These are phyloP conservation scores for Nicotiana otophora DNA, from an alignment of 257 asterid genomes.

Conservation along the genomic window DNA sequence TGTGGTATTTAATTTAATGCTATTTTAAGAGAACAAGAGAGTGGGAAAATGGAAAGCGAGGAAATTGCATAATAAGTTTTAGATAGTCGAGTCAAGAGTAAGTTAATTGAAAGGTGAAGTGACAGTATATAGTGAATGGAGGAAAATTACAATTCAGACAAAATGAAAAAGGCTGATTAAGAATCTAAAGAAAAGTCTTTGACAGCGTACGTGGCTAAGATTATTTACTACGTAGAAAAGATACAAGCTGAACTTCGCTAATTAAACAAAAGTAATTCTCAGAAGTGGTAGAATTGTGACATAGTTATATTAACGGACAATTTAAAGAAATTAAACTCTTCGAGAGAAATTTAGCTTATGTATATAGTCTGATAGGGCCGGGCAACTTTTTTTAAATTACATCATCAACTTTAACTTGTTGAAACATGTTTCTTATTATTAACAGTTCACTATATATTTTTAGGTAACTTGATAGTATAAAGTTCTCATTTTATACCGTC, in stretches of 20 bases:
- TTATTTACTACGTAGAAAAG: background rate
- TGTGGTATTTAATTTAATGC: no score
- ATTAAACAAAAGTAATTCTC: background rate
- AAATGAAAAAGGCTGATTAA: background rate
- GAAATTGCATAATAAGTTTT: background rate
- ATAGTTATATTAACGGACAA: rapidly evolving
- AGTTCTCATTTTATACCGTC: no score
- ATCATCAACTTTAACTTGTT: background rate
- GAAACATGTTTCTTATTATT: background rate
- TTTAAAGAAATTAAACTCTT: background rate
- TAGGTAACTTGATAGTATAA: background rate
- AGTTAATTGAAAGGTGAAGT: background rate
- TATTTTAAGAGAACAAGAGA: background rate
- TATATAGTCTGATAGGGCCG: background rate
- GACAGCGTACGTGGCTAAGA: background rate
- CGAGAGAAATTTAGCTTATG: background rate
- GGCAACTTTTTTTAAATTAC: no score
- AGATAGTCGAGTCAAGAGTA: background rate
- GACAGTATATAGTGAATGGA: background rate
- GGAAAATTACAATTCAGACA: background rate
- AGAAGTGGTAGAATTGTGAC: background rate
- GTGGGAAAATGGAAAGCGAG: background rate
- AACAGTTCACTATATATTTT: background rate
- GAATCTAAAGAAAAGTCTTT: background rate
- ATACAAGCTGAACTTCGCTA: background rate